A percentile compares a stretch with the other conserved stretches of the same genome.
Evolutionary conservation across 306 rosid species (phyloP).

Genomic region (Pyrus communis): DNA sequence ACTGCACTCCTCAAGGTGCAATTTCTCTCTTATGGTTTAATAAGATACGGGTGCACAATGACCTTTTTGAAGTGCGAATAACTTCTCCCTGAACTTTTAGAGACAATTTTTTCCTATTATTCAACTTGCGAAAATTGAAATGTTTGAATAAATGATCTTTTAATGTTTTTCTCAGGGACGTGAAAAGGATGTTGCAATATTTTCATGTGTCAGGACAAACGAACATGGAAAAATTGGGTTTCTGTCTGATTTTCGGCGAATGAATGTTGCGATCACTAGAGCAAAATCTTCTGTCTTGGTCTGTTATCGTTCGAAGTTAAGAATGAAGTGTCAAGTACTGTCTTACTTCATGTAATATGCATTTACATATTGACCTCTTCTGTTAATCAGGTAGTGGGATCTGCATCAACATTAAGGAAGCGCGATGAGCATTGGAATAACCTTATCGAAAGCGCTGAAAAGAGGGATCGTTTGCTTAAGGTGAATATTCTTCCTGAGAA

Average conservation of each 20-base stretch:
- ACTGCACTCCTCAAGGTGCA: too few species aligned
- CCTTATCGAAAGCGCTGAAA: constrained; percentile 74
- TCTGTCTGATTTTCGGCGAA: constrained; percentile 66
- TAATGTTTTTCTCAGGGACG: constrained; percentile 55
- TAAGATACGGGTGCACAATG: too few species aligned
- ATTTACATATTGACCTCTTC: constrained; percentile 2
- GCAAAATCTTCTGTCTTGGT: constrained; percentile 92
- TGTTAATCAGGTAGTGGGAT: constrained; percentile 69
- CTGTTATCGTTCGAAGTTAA: constrained; percentile 21
- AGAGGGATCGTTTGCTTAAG: constrained; percentile 48
- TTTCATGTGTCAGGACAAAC: constrained; percentile 91
- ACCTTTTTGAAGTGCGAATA: too few species aligned
- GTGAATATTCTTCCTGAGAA: constrained; percentile 29
- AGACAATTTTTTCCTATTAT: neutral
- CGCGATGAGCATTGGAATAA: constrained; percentile 63
- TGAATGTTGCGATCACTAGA: constrained; percentile 94
- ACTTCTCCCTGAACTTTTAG: neutral
- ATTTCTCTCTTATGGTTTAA: too few species aligned
- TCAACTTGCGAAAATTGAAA: neutral
- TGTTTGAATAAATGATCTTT: neutral
- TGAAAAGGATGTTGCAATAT: constrained; percentile 81
- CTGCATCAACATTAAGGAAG: constrained; percentile 72
- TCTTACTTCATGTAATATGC: neutral
- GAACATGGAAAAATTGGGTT: constrained; percentile 65
- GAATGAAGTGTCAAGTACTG: neutral